Base-by-base conservation (phyloP, 164 flowering plant genomes). In the Aristolochia fimbriata region DNA sequence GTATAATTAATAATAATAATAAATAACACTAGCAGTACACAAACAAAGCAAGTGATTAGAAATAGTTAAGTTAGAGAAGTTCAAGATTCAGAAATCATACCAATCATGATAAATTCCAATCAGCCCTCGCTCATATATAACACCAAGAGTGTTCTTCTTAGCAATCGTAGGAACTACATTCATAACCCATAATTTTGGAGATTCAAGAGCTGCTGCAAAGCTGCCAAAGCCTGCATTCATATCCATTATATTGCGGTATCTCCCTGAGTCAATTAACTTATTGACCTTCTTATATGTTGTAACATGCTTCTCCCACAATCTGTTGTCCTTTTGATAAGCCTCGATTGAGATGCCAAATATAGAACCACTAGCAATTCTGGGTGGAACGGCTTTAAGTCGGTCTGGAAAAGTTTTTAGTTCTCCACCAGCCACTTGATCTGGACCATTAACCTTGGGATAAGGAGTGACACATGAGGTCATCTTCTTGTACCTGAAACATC, bases 61-160 rank as follows among this genome's bases (percentile, higher is more conserved):
- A 27, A 27, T n/a, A 27, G 5, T 27, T 27, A 27, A 27, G 30
- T 27, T 27, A 37, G 7, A 37, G 4, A 37, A 7, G 12, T 37
- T 37, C 8, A 37, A 37, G 43, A 37, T 37, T 22, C 27, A 52
- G 52, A 22, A 30, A 60, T 13, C 52, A 23, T 85, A 92, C 98
- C 98, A 92, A 76, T 92, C 91, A 73, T 92, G 98, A 71, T 92
- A 92, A 71, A 92, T 88, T 58, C 98, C 98, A 55, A 88, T 83
- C 72, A 91, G 62, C 59, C 98, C 98, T 64, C 98, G 76, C 71
- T 91, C 87, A 57, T 75, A 86, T 54, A 91, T 66, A 46, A 79
- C 91, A 57, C 92, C 98, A 14, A 88, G 70, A 27, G 92, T 91
- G 53, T 69, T 78, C 58, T 77, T 83, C 70, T 84, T 80, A 20